These are phyloP conservation scores for Metschnikowia gruessii DNA, from an alignment of 805 yeast species.

Conservation along the genomic window DNA sequence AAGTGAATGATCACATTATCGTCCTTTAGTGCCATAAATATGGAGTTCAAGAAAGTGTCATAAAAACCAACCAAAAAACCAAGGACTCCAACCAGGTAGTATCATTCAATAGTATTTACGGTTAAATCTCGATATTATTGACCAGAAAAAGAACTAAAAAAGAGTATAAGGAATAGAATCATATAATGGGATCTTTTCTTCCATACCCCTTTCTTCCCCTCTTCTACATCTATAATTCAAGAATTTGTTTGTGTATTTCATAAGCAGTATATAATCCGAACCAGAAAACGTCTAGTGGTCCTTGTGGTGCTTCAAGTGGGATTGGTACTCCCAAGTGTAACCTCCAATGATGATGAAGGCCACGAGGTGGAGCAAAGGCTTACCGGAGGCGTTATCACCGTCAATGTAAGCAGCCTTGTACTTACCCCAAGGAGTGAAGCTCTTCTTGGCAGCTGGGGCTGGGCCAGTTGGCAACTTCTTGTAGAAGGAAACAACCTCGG, in stretches of 20 bases:
- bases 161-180: too few species aligned
- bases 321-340: slow-evolving; percentile 89
- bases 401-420: slow-evolving; percentile 86
- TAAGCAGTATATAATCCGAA: not conserved
- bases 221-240: too few species aligned
- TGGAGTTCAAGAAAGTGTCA: too few species aligned
- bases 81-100: too few species aligned
- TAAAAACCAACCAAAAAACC: too few species aligned
- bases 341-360: slow-evolving; percentile 68
- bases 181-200: too few species aligned
- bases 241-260: slow-evolving; percentile 3
- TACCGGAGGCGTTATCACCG: slow-evolving; percentile 79
- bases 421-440: slow-evolving; percentile 62
- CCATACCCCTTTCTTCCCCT: too few species aligned
- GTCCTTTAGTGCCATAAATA: too few species aligned
- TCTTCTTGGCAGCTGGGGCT: slow-evolving; percentile 71
- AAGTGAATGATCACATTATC: too few species aligned
- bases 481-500: slow-evolving; percentile 92
- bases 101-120: too few species aligned
- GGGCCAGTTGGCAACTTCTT: slow-evolving; percentile 93
- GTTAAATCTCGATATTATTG: too few species aligned
- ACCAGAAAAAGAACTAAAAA: too few species aligned
- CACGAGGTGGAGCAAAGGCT: slow-evolving; percentile 77
- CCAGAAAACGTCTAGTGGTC: slow-evolving; percentile 10
- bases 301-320: slow-evolving; percentile 61